These are phyloP conservation scores for Cyclaneusma minus DNA, from an alignment of 2,329 filamentous ascomycete species.

Conservation along the genomic window DNA sequence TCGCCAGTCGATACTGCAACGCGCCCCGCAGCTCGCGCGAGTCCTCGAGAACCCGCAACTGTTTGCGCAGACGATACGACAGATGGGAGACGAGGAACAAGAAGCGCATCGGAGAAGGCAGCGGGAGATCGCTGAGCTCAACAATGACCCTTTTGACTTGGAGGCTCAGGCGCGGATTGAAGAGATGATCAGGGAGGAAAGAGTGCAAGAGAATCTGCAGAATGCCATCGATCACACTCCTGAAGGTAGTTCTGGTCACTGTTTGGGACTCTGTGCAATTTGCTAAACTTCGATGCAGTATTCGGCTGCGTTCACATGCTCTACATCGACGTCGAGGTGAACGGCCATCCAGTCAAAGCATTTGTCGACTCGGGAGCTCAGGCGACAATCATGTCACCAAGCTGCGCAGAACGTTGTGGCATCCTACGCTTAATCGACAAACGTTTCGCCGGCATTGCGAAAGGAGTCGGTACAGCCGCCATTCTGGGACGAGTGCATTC, in stretches of 20 bases:
- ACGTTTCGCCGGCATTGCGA: conserved; percentile 80
- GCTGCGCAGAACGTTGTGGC: conserved; percentile 78
- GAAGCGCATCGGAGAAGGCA: conserved; percentile 63
- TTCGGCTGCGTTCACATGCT: conserved; percentile 94
- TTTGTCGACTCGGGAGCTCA: conserved; percentile 96
- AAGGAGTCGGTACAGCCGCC: conserved; percentile 83
- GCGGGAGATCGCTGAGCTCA: conserved; percentile 69
- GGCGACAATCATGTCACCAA: conserved; percentile 96
- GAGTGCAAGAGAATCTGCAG: conserved; percentile 88
- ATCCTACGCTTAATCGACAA: conserved; percentile 94
- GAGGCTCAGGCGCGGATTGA: conserved; percentile 87
- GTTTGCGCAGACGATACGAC: conserved; percentile 59
- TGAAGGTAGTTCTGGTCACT: conserved; percentile 42
- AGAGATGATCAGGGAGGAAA: conserved; percentile 91
- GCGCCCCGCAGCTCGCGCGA: conserved; percentile 62
- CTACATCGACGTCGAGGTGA: conserved; percentile 91
- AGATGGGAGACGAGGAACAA: conserved; percentile 54
- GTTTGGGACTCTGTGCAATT: background rate
- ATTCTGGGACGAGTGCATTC: conserved; percentile 93
- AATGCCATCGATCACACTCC: conserved; percentile 96
- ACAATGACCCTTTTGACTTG: conserved; percentile 86
- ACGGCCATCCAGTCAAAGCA: conserved; percentile 81
- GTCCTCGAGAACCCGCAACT: conserved; percentile 60
- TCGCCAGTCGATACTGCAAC: conserved; percentile 52
- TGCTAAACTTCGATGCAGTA: conserved; percentile 33